Evolutionary conservation across 2,329 filamentous ascomycete genomes (phyloP).

Genomic region (Aspergillus chevalieri): DNA sequence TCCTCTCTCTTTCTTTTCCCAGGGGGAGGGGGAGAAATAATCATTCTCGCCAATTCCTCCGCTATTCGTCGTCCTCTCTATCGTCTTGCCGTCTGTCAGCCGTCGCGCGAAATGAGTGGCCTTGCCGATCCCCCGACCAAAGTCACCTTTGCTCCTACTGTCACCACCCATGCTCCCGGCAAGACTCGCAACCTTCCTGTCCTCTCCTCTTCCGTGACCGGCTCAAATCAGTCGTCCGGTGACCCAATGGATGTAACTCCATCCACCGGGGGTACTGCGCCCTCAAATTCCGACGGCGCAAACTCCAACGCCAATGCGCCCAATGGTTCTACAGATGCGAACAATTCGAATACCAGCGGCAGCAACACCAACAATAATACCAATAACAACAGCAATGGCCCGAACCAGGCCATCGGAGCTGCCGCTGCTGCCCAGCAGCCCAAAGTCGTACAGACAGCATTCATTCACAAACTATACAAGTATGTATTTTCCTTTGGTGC

Average conservation of each 20-base stretch:
- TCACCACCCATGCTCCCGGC: conserved; percentile 30
- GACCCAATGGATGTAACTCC: conserved; percentile 54
- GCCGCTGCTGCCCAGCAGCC: conserved; percentile 69
- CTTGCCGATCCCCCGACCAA: conserved; percentile 37
- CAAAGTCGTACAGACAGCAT: conserved; percentile 96
- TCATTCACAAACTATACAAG: conserved; percentile 99
- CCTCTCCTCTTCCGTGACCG: conserved; percentile 42
- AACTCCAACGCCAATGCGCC: conserved; percentile 31
- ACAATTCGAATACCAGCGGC: conserved; percentile 13
- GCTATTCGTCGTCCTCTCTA: neutral
- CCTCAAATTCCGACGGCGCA: conserved; percentile 46
- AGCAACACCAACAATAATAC: neutral
- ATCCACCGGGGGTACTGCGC: conserved; percentile 40
- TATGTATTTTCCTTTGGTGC: conserved; percentile 42
- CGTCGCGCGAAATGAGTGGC: conserved; percentile 32
- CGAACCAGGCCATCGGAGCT: conserved; percentile 35
- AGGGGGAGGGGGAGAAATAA: no score
- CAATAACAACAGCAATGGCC: conserved; percentile 14
- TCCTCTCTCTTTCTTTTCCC: no score
- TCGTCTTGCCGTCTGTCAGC: neutral
- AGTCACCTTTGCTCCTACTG: conserved; percentile 38
- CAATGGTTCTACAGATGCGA: conserved; percentile 28
- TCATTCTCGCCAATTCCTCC: neutral
- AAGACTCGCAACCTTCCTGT: conserved; percentile 49
- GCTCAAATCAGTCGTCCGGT: conserved; percentile 38